phyloP scores from a whole-genome alignment of 257 asterid species.

The Solanum pennellii region DNA sequence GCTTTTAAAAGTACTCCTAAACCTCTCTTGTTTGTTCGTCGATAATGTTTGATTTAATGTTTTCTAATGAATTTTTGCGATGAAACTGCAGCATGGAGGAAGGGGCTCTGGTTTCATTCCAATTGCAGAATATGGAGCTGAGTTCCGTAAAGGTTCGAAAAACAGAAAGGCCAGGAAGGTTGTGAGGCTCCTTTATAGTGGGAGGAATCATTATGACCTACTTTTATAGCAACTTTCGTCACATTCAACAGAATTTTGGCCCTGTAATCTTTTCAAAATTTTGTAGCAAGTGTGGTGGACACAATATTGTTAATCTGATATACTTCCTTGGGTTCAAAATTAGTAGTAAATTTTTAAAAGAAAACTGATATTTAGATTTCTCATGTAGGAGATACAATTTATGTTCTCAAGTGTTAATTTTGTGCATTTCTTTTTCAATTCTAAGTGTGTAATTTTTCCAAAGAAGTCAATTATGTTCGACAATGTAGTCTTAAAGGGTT shows the following conservation, averaged over 20 bases:
- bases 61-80: background rate
- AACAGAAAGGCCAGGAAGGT: conserved; percentile 36
- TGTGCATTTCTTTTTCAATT: background rate
- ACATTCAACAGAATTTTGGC: background rate
- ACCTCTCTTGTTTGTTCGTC: background rate
- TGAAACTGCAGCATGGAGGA: conserved; percentile 64
- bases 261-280: background rate
- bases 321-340: background rate
- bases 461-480: background rate
- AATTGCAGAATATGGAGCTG: conserved; percentile 86
- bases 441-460: background rate
- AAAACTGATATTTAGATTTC: background rate
- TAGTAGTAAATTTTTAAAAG: background rate
- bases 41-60: background rate
- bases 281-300: background rate
- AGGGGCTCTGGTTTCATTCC: conserved; percentile 82
- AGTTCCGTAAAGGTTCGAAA: conserved; percentile 32
- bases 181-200: conserved; percentile 76
- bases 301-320: background rate
- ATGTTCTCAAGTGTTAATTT: background rate
- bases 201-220: conserved; percentile 79
- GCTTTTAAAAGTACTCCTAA: background rate
- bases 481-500: background rate
- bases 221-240: conserved; percentile 23
- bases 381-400: background rate